Evolutionary conservation across 1,139 yeast species (phyloP).

Genomic region (Kurtzmaniella quercitrusa): DNA sequence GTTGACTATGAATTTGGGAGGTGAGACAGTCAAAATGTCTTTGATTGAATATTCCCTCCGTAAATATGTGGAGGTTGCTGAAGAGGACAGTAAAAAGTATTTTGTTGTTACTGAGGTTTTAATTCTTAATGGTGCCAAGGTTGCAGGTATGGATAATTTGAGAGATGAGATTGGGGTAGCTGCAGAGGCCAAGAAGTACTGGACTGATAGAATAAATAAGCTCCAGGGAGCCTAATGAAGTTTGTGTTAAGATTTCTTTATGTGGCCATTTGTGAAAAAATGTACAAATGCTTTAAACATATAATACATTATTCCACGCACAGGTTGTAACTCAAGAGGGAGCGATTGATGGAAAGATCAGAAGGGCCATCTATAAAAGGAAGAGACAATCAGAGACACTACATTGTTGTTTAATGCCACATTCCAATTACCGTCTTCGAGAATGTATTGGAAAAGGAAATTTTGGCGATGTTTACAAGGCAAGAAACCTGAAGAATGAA

Average conservation of each 20-base stretch:
- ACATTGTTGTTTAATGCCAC: background rate
- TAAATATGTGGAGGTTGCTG: conserved; percentile 36
- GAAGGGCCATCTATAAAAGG: background rate
- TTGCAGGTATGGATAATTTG: conserved; percentile 23
- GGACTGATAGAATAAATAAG: conserved; percentile 42
- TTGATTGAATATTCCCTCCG: conserved; percentile 60
- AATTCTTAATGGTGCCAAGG: conserved; percentile 57
- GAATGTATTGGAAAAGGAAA: conserved; percentile 78
- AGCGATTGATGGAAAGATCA: background rate
- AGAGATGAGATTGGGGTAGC: conserved; percentile 29
- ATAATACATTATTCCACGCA: no score
- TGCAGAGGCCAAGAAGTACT: conserved; percentile 46
- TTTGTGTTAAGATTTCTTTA: background rate
- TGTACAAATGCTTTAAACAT: no score
- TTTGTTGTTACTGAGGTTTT: conserved; percentile 77
- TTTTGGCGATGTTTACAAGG: conserved; percentile 82
- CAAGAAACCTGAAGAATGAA: conserved; percentile 31
- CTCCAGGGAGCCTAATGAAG: conserved; percentile 3
- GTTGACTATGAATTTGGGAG: conserved; percentile 24
- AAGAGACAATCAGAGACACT: background rate
- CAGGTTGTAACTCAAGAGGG: background rate
- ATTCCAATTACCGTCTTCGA: conserved; percentile 31
- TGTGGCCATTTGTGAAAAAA: no score
- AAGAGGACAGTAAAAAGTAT: conserved; percentile 16
- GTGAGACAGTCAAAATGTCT: conserved; percentile 28